Percentiles rank a stretch among this genome's conserved stretches.
Evolutionary conservation across 2,329 filamentous ascomycete species (phyloP).

Genomic region (Ciborinia camelliae): DNA sequence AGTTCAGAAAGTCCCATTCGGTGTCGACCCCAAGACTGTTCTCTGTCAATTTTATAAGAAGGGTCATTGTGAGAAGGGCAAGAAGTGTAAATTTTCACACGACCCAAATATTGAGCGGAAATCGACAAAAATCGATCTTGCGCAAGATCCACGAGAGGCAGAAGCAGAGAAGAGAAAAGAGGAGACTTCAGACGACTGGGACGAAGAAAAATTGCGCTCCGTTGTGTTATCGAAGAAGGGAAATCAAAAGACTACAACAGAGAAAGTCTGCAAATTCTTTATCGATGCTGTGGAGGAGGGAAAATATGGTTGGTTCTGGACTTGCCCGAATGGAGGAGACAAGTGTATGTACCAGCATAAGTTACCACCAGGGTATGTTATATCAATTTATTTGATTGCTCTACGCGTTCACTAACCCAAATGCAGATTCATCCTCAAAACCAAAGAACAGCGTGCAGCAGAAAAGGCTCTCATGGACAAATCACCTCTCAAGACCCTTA

Average conservation of each 20-base stretch:
- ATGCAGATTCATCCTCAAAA: slow-evolving; percentile 87
- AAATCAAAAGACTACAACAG: slow-evolving; percentile 90
- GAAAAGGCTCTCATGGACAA: slow-evolving; percentile 97
- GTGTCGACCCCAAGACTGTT: slow-evolving; percentile 96
- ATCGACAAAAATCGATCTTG: slow-evolving; percentile 86
- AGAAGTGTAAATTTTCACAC: slow-evolving; percentile 97
- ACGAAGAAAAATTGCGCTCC: slow-evolving; percentile 88
- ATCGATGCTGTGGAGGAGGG: slow-evolving; percentile 96
- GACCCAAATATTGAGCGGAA: slow-evolving; percentile 87
- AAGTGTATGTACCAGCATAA: slow-evolving; percentile 99
- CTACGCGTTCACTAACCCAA: slow-evolving; percentile 30
- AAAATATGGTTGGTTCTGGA: slow-evolving; percentile 99
- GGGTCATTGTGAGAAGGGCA: slow-evolving; percentile 93
- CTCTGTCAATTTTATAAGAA: slow-evolving; percentile 97
- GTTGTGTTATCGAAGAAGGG: slow-evolving; percentile 96
- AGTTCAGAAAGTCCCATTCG: slow-evolving; percentile 96
- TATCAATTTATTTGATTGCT: neutral
- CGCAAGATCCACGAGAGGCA: slow-evolving; percentile 74
- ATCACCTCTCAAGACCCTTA: slow-evolving; percentile 88
- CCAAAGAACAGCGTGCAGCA: slow-evolving; percentile 90
- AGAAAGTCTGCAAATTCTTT: slow-evolving; percentile 99
- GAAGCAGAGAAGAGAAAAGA: slow-evolving; percentile 77
- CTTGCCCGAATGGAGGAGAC: slow-evolving; percentile 92
- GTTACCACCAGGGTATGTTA: slow-evolving; percentile 82
- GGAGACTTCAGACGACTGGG: slow-evolving; percentile 95